These are phyloP conservation scores for Paspalum vaginatum DNA, from an alignment of 176 grass and related monocot species.

Conservation along the genomic window DNA sequence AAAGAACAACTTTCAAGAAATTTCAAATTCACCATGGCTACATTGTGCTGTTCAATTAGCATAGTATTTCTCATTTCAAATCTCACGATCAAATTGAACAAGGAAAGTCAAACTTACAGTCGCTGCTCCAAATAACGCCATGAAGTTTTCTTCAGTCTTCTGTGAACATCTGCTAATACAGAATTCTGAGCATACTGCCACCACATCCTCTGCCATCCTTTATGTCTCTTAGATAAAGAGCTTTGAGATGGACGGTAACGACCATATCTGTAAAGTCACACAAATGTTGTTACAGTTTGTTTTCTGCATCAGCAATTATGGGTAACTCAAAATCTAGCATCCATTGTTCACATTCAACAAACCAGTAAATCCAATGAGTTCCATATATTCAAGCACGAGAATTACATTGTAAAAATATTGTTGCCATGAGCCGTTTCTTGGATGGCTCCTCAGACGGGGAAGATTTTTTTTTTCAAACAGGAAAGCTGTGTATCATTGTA, in stretches of 20 bases:
- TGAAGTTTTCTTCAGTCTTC: slow-evolving; percentile 78
- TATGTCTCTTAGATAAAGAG: slow-evolving; percentile 61
- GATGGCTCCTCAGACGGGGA: background rate
- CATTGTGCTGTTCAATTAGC: background rate
- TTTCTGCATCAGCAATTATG: slow-evolving; percentile 20
- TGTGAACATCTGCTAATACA: slow-evolving; percentile 67
- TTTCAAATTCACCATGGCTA: slow-evolving; percentile 23
- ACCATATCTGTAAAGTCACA: slow-evolving; percentile 71
- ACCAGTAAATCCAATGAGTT: slow-evolving; percentile 37
- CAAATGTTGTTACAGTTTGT: slow-evolving; percentile 11
- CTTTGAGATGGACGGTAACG: slow-evolving; percentile 82
- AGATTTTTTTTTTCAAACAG: no score
- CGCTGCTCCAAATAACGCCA: slow-evolving; percentile 71
- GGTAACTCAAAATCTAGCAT: background rate
- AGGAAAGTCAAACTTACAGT: slow-evolving; percentile 68
- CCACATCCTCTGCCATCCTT: slow-evolving; percentile 89
- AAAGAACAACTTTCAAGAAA: slow-evolving; percentile 28
- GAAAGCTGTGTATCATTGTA: no score
- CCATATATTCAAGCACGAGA: background rate
- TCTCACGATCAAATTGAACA: slow-evolving; percentile 32
- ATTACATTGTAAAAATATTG: background rate
- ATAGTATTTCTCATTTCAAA: slow-evolving; percentile 21
- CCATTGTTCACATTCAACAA: slow-evolving; percentile 26
- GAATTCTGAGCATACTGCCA: slow-evolving; percentile 86
- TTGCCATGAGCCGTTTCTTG: background rate